Conservation (phyloP, 164 flowering plant species). For the Tetracentron sinense region DNA sequence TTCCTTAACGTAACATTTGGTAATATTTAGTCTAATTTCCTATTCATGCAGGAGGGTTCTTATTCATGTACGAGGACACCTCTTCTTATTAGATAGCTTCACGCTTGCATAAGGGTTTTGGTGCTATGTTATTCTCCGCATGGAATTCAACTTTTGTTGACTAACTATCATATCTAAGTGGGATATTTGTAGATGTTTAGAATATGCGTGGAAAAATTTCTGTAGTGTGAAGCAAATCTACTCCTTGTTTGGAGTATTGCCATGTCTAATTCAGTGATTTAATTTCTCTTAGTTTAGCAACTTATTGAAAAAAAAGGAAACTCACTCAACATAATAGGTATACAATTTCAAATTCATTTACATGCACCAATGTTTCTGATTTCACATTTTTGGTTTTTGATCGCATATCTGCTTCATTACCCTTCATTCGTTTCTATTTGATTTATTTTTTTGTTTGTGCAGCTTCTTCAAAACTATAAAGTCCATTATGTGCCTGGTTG, state of each 20-base stretch:
- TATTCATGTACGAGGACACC: no score
- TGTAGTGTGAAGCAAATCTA: background rate
- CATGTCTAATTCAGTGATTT: background rate
- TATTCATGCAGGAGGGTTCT: no score
- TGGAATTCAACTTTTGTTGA: no score
- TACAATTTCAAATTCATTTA: background rate
- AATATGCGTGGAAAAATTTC: background rate
- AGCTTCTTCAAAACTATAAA: slow-evolving; percentile 93
- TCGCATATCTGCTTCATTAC: no score
- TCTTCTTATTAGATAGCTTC: no score
- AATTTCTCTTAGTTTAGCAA: background rate
- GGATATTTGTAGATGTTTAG: background rate
- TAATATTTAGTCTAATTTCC: no score
- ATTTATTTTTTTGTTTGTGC: slow-evolving; percentile 19
- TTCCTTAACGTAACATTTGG: no score
- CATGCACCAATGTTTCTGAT: background rate
- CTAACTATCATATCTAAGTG: background rate
- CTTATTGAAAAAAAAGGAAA: background rate
- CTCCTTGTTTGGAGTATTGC: background rate
- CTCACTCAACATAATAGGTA: background rate
- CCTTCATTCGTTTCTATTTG: slow-evolving; percentile 4
- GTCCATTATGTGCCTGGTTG: slow-evolving; percentile 95
- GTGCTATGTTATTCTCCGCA: no score
- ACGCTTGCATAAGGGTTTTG: no score
- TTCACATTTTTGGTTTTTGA: background rate